Percentiles rank a stretch among this genome's conserved stretches.
These are phyloP conservation scores for Asterophora parasitica DNA, from an alignment of 768 basidiomycete genomes.

Conservation along the genomic window DNA sequence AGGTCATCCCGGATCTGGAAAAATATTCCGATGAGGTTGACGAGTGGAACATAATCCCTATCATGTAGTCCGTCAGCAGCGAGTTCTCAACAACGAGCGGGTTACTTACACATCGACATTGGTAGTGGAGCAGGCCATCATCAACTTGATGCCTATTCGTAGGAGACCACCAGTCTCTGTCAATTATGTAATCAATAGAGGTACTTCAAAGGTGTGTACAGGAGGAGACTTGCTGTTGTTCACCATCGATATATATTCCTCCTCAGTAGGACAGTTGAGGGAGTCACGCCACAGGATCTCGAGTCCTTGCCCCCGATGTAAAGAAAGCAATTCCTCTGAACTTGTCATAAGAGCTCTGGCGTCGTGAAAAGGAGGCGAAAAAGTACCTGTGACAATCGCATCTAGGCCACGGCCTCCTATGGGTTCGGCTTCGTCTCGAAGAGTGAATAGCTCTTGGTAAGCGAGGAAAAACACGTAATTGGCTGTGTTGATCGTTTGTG, in stretches of 20 bases:
- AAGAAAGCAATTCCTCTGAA: slow-evolving; percentile 63
- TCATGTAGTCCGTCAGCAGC: neutral
- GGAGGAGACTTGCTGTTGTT: slow-evolving; percentile 68
- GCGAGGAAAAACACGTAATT: slow-evolving; percentile 97
- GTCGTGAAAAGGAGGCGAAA: neutral
- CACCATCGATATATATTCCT: slow-evolving; percentile 94
- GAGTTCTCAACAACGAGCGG: neutral
- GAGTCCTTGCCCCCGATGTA: slow-evolving; percentile 93
- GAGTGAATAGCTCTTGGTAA: slow-evolving; percentile 73
- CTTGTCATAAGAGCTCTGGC: neutral
- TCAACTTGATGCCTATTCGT: slow-evolving; percentile 87
- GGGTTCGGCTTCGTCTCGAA: slow-evolving; percentile 30
- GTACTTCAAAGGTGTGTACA: neutral
- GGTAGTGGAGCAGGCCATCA: slow-evolving; percentile 85
- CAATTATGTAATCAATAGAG: neutral
- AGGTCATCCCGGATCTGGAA: slow-evolving; percentile 98
- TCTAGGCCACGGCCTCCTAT: slow-evolving; percentile 47
- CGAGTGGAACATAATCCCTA: slow-evolving; percentile 88
- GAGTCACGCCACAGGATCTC: slow-evolving; percentile 95
- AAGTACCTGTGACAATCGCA: slow-evolving; percentile 66
- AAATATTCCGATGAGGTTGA: slow-evolving; percentile 91
- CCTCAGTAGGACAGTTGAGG: slow-evolving; percentile 86
- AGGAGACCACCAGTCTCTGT: slow-evolving; percentile 94
- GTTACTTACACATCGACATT: slow-evolving; percentile 51
- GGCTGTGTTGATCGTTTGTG: slow-evolving; percentile 95